Evolutionary conservation across 176 grass and related monocot species (phyloP).

Genomic region (Oryza punctata): DNA sequence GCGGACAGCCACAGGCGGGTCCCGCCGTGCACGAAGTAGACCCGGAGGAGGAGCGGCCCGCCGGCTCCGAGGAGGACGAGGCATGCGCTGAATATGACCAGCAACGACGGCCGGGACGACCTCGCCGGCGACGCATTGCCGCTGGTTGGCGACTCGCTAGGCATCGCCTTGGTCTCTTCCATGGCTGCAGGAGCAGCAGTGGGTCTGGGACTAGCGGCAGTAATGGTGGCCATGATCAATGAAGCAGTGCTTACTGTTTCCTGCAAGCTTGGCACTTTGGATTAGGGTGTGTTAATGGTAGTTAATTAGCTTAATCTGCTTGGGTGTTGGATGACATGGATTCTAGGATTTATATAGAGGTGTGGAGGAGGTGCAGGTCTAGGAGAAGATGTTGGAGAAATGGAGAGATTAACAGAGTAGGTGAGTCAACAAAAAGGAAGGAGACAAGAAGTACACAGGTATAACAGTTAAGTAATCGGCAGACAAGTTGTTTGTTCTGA

Average conservation of each 20-base stretch:
- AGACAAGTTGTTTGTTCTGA: background rate
- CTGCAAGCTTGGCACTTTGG: background rate
- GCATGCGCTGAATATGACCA: slow-evolving; percentile 49
- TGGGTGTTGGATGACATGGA: slow-evolving; percentile 1
- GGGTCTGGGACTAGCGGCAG: background rate
- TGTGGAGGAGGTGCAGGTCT: background rate
- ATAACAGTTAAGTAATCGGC: background rate
- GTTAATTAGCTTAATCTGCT: slow-evolving; percentile 4
- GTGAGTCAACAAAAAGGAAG: slow-evolving; percentile 41
- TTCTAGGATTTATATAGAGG: slow-evolving; percentile 29
- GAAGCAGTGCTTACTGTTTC: background rate
- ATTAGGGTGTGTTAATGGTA: background rate
- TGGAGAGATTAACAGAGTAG: background rate
- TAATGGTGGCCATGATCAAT: slow-evolving; percentile 23
- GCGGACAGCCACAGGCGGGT: slow-evolving; percentile 58
- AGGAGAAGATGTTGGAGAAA: background rate
- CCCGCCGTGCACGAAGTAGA: slow-evolving; percentile 74
- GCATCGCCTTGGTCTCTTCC: slow-evolving; percentile 20
- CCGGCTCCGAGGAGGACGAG: slow-evolving; percentile 64
- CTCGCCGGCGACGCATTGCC: background rate
- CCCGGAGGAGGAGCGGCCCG: slow-evolving; percentile 58
- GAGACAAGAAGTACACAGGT: background rate
- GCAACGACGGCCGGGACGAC: slow-evolving; percentile 22
- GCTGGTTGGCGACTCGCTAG: background rate
- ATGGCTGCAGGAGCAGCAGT: slow-evolving; percentile 15